Conservation (phyloP, 257 asterid species). For the Scutellaria barbata region DNA sequence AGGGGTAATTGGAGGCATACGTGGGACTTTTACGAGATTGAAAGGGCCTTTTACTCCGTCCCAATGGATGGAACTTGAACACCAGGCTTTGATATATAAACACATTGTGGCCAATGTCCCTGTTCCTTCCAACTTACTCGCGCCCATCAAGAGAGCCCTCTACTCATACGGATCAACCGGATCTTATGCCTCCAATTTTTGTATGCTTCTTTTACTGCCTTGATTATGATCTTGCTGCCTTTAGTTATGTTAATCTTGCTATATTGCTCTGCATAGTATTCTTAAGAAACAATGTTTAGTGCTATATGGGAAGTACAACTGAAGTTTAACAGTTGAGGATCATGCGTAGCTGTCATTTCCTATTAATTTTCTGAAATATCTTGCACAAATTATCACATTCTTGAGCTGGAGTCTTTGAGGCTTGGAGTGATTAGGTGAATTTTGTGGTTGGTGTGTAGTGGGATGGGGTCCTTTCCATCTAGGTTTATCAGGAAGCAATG, state of each 20-base stretch:
- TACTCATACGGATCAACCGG: constrained; percentile 62
- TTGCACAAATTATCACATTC: neutral
- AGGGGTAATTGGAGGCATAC: constrained; percentile 47
- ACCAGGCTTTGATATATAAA: constrained; percentile 89
- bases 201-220: constrained; percentile 48
- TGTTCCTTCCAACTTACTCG: constrained; percentile 75
- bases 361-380: neutral
- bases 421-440: neutral
- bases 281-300: neutral
- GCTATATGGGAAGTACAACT: neutral
- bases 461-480: constrained; percentile 93
- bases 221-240: neutral
- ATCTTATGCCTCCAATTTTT: constrained; percentile 61
- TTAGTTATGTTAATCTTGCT: constrained; percentile 2
- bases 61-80: constrained; percentile 94
- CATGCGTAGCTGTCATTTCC: neutral
- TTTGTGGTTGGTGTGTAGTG: constrained; percentile 47
- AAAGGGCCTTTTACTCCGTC: constrained; percentile 89
- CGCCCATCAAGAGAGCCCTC: constrained; percentile 73
- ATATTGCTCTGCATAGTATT: neutral
- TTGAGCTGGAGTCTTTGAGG: neutral
- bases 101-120: constrained; percentile 83
- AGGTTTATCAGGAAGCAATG: constrained; percentile 77
- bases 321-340: neutral
- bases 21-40: constrained; percentile 55